Conservation (phyloP, 495 filamentous ascomycete genomes). For the Aspergillus baeticus region DNA sequence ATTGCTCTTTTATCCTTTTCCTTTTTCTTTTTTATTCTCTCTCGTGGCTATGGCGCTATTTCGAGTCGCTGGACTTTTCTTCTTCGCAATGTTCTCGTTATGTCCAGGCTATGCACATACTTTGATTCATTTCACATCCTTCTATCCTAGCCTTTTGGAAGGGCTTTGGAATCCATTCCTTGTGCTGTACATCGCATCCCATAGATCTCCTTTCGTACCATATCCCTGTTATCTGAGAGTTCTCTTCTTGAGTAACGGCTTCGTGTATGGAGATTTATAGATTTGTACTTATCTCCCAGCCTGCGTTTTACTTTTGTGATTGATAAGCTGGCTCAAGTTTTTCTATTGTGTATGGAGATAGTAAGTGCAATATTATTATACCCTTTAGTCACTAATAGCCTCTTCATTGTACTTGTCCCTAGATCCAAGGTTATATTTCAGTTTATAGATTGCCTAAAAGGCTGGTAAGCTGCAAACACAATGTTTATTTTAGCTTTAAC, state of each 20-base stretch:
- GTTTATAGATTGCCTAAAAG: too few relatives aligned
- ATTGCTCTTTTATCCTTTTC: too few relatives aligned
- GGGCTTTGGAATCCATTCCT: slow-evolving; percentile 6
- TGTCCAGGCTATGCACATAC: slow-evolving; percentile 10
- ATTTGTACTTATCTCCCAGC: slow-evolving; percentile 5
- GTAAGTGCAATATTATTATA: too few relatives aligned
- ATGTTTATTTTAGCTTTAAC: too few relatives aligned
- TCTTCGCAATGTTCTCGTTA: neutral
- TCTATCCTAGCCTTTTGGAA: neutral
- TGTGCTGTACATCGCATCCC: slow-evolving; percentile 8
- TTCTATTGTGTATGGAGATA: neutral
- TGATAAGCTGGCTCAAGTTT: neutral
- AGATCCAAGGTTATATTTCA: too few relatives aligned
- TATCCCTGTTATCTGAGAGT: slow-evolving; percentile 8
- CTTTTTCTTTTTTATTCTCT: slow-evolving; percentile 6
- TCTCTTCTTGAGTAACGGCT: neutral
- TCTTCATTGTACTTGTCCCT: too few relatives aligned
- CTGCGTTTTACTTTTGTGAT: neutral
- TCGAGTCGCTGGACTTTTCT: neutral
- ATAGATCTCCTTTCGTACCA: slow-evolving; percentile 9
- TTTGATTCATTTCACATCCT: neutral
- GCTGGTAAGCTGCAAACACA: too few relatives aligned
- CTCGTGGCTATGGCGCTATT: neutral
- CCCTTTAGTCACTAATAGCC: too few relatives aligned
- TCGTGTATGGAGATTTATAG: slow-evolving; percentile 12